Evolutionary conservation across 1,139 yeast genomes (phyloP).

Genomic region (Suhomyces atakaporum): DNA sequence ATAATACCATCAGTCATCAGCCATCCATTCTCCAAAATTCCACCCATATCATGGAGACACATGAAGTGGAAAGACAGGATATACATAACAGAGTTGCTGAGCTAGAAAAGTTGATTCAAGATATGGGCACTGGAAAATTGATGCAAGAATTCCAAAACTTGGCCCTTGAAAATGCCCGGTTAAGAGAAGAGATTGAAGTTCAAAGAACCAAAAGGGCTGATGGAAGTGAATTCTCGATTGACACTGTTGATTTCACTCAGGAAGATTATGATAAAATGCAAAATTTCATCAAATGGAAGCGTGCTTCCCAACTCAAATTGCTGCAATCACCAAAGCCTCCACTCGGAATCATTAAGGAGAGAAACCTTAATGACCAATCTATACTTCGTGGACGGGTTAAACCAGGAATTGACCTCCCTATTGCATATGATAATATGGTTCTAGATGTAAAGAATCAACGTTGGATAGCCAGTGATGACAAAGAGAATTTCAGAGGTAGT

Average conservation of each 20-base stretch:
- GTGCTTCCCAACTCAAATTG: constrained; percentile 39
- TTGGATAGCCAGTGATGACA: constrained; percentile 36
- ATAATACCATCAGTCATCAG: constrained; percentile 13
- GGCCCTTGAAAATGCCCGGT: constrained; percentile 19
- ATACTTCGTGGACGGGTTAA: constrained; percentile 32
- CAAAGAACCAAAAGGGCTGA: neutral
- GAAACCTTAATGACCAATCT: constrained; percentile 13
- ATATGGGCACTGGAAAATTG: constrained; percentile 14
- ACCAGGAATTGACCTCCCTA: constrained; percentile 40
- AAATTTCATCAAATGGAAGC: constrained; percentile 39
- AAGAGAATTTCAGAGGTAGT: constrained; percentile 34
- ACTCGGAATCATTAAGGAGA: constrained; percentile 14
- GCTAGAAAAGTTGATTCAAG: constrained; percentile 20
- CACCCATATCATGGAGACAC: constrained; percentile 12
- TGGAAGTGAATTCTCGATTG: constrained; percentile 23
- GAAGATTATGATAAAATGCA: constrained; percentile 22
- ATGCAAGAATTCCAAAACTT: constrained; percentile 14
- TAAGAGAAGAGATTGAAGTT: constrained; percentile 16
- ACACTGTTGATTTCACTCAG: constrained; percentile 25
- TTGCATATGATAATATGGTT: constrained; percentile 41
- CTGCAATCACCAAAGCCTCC: constrained; percentile 19
- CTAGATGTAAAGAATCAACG: constrained; percentile 38
- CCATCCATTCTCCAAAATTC: constrained; percentile 18
- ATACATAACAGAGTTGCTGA: constrained; percentile 20
- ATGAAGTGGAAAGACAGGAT: constrained; percentile 6